Percentiles rank a stretch among this genome's conserved stretches.
These are phyloP conservation scores for Bipolaris sorokiniana DNA, from an alignment of 2,329 filamentous ascomycete genomes.

Conservation along the genomic window DNA sequence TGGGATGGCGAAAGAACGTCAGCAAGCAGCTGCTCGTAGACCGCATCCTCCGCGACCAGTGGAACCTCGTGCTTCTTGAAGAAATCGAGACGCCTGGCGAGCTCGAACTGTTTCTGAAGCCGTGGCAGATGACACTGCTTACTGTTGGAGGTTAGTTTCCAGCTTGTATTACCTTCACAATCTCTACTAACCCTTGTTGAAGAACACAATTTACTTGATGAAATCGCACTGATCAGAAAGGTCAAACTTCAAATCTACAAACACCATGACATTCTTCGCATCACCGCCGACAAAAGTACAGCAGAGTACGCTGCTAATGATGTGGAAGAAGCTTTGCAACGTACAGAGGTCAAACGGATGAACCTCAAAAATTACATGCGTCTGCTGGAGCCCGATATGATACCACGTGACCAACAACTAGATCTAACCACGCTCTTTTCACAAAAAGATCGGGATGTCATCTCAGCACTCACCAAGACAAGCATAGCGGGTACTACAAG, in stretches of 20 bases:
- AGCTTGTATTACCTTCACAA: not conserved
- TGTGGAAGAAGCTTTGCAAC: constrained; percentile 34
- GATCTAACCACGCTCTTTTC: constrained; percentile 22
- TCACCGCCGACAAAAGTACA: constrained; percentile 46
- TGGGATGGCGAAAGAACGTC: constrained; percentile 17
- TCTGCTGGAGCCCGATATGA: constrained; percentile 15
- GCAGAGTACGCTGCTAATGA: constrained; percentile 47
- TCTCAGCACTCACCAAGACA: constrained; percentile 33
- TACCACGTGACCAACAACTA: constrained; percentile 5
- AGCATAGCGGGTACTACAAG: constrained; percentile 25
- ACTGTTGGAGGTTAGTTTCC: constrained; percentile 28
- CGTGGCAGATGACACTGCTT: constrained; percentile 44
- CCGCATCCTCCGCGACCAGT: constrained; percentile 42
- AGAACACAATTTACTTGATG: constrained; percentile 31
- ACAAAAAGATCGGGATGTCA: constrained; percentile 22
- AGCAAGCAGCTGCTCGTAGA: constrained; percentile 43
- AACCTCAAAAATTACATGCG: constrained; percentile 31
- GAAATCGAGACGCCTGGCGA: constrained; percentile 46
- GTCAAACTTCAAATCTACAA: constrained; percentile 40
- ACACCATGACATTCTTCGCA: constrained; percentile 38
- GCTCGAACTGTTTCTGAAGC: constrained; percentile 42
- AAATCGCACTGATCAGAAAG: constrained; percentile 35
- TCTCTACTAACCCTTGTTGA: not conserved
- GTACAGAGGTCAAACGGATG: constrained; percentile 24
- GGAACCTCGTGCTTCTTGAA: constrained; percentile 43